Percentiles rank a stretch among this genome's conserved stretches.
Evolutionary conservation across 208 protist species (phyloP).

Genomic region (Trypanosoma melophagium): DNA sequence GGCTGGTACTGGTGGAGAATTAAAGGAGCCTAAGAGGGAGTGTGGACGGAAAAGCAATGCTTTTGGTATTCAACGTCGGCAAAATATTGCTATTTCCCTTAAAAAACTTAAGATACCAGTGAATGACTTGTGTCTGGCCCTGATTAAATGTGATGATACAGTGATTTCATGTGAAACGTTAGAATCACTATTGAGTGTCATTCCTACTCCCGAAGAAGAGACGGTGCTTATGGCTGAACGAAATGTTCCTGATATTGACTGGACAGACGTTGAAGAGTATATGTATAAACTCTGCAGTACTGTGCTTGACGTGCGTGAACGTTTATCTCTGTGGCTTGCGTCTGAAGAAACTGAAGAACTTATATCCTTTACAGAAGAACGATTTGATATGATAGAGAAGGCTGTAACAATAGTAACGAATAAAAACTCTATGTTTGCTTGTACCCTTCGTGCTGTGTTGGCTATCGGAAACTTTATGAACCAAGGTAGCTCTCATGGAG

Average conservation of each 20-base stretch:
- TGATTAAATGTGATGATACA: constrained; percentile 50
- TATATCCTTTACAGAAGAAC: constrained; percentile 34
- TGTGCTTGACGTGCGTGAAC: constrained; percentile 63
- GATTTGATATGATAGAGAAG: constrained; percentile 48
- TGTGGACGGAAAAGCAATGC: constrained; percentile 37
- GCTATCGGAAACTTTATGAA: constrained; percentile 80
- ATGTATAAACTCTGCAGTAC: constrained; percentile 53
- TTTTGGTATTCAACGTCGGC: constrained; percentile 58
- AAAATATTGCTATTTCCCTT: constrained; percentile 76
- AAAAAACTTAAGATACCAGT: constrained; percentile 62
- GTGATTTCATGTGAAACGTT: constrained; percentile 47
- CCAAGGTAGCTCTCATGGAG: constrained; percentile 53
- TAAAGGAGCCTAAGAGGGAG: constrained; percentile 19
- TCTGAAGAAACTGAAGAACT: constrained; percentile 52
- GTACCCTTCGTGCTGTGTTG: constrained; percentile 51
- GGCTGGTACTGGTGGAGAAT: constrained; percentile 15
- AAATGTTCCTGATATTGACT: constrained; percentile 38
- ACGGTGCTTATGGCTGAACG: constrained; percentile 44
- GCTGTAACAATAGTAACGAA: constrained; percentile 45
- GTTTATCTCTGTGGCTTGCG: constrained; percentile 64
- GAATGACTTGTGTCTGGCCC: constrained; percentile 43
- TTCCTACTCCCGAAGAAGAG: constrained; percentile 61
- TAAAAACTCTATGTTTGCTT: constrained; percentile 52
- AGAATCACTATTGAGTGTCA: constrained; percentile 38
- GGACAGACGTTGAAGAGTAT: constrained; percentile 66